Evolutionary conservation across 2,329 filamentous ascomycete genomes (phyloP).

Genomic region (Penicillium sp.): DNA sequence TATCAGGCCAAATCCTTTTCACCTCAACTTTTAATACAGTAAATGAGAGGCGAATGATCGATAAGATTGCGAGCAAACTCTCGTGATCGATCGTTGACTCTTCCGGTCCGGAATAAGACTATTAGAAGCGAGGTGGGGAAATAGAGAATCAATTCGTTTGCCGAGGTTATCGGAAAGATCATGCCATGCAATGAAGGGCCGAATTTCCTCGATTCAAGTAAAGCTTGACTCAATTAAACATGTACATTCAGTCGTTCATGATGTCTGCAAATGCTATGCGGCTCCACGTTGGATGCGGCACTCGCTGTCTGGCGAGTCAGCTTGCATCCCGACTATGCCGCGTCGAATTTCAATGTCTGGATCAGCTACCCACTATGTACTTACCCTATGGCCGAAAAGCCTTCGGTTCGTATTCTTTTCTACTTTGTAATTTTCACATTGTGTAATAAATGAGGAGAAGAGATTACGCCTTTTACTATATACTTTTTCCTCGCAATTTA

Average conservation of each 20-base stretch:
- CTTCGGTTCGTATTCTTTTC: neutral
- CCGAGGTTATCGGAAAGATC: neutral
- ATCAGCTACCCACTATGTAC: neutral
- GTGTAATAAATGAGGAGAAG: neutral
- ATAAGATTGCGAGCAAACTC: neutral
- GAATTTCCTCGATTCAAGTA: neutral
- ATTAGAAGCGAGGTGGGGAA: neutral
- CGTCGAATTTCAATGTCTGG: neutral
- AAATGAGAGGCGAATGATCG: neutral
- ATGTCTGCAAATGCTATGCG: neutral
- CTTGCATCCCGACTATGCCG: neutral
- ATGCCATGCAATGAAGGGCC: neutral
- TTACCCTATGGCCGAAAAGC: neutral
- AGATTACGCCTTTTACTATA: neutral
- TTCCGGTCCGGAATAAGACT: neutral
- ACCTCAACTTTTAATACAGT: too few species aligned
- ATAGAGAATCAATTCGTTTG: neutral
- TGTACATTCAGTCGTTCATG: too few species aligned
- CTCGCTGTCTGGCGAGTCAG: neutral
- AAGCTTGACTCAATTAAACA: neutral
- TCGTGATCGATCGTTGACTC: neutral
- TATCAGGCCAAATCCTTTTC: neutral
- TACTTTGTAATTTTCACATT: neutral
- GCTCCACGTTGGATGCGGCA: neutral
- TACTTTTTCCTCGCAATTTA: neutral